Evolutionary conservation across 148 eudicot genomes (phyloP).

Genomic region (Cornus florida): DNA sequence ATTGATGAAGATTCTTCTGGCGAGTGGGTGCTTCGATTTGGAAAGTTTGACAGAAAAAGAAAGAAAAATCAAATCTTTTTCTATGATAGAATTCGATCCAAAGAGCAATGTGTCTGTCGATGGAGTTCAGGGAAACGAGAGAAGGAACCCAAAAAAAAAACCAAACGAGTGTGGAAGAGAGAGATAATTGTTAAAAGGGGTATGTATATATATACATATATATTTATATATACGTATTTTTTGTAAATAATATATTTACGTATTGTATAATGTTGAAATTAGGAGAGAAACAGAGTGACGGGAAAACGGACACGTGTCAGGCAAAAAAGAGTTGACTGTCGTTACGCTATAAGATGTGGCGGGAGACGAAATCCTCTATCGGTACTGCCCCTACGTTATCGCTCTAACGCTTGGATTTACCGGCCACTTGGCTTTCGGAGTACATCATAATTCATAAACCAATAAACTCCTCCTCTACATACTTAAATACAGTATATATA

Average conservation of each 20-base stretch:
- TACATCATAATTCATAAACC: background rate
- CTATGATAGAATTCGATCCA: constrained; percentile 13
- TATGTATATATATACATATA: too few relatives aligned
- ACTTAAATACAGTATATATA: too few relatives aligned
- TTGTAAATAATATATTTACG: too few relatives aligned
- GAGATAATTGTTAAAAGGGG: too few relatives aligned
- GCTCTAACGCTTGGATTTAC: background rate
- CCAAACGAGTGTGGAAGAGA: too few relatives aligned
- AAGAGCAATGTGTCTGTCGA: constrained; percentile 5
- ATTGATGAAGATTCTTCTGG: background rate
- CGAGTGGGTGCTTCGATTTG: background rate
- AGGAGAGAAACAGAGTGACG: constrained; percentile 2
- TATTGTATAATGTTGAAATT: background rate
- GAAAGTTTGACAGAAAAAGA: background rate
- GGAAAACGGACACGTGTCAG: constrained; percentile 39
- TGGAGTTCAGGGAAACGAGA: constrained; percentile 3
- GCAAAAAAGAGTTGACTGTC: constrained; percentile 20
- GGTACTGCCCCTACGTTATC: background rate
- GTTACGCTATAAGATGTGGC: constrained; percentile 37
- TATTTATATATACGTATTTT: too few relatives aligned
- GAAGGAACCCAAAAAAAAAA: background rate
- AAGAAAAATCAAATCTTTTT: background rate
- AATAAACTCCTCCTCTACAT: background rate
- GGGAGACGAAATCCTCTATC: constrained; percentile 18
- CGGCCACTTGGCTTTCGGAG: background rate